phyloP scores from a whole-genome alignment of 1,284 basidiomycete genomes.

The Fomes fomentarius region DNA sequence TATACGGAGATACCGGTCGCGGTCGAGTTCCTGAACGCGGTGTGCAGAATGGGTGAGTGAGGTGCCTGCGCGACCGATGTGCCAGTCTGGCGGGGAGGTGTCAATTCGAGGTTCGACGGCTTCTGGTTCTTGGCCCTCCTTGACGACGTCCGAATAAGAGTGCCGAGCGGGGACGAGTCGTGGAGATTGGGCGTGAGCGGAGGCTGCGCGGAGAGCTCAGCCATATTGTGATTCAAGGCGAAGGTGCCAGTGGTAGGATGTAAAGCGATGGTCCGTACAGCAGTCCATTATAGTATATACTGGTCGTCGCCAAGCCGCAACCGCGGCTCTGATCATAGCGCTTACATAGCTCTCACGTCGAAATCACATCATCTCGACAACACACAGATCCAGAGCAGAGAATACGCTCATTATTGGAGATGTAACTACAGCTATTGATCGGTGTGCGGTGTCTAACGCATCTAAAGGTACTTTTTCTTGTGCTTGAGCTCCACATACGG shows the following conservation, averaged over 20 bases:
- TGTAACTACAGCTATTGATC: conserved; percentile 14
- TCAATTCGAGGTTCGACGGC: conserved; percentile 20
- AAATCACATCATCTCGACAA: neutral
- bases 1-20: conserved; percentile 48
- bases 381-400: conserved; percentile 9
- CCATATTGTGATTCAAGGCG: conserved; percentile 9
- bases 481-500: conserved; percentile 60
- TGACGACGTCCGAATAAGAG: conserved; percentile 44
- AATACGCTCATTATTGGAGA: conserved; percentile 15
- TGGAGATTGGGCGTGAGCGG: conserved; percentile 22
- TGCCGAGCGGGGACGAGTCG: conserved; percentile 45
- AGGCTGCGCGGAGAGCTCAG: conserved; percentile 14
- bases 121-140: conserved; percentile 29
- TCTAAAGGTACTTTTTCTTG: conserved; percentile 50
- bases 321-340: neutral
- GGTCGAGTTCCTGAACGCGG: conserved; percentile 59
- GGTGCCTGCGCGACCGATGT: conserved; percentile 30
- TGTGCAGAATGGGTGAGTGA: conserved; percentile 64
- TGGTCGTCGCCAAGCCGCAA: conserved; percentile 20
- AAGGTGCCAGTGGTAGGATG: neutral
- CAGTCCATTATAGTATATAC: neutral
- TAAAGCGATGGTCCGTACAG: neutral
- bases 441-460: conserved; percentile 12
- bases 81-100: conserved; percentile 23
- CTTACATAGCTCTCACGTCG: neutral